Base-by-base conservation (phyloP, 768 basidiomycete genomes). In the Mycena vitilis region DNA sequence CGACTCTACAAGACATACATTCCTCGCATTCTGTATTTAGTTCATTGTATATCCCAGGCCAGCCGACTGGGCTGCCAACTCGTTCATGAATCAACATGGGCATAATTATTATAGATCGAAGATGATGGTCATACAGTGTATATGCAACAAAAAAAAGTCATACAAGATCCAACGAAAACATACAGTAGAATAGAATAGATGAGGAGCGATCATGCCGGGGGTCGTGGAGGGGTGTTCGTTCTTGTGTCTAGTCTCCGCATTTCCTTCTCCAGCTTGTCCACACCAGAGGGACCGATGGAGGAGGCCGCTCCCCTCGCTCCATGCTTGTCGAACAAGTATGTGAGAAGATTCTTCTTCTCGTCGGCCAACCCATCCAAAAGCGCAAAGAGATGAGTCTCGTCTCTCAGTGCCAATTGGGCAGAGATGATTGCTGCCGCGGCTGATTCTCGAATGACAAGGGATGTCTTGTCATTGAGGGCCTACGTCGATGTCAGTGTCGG, bases 291-390 rank as follows among this genome's bases (percentile, higher is more conserved):
- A 11, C 81, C 80, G 45, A 76, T 76, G 5, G 76, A 77, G 34
- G 74, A 75, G 15, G 75, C 76, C 58, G 77, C 72, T 51, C 87
- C 92, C 23, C 94, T 84, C 12, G 87, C 92, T 38, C 90, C 90
- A 73, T 95, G 92, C 77, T 95, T 95, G 77, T 95, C 94, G 71
- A 96, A 96, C 64, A 95, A 82, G 72, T 96, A 96, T 2, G 95
- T 94, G 56, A 96, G 82, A 20, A 95, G 82, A 75, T 96, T 95
- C 84, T 95, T 95, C 84, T 95, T 94, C 73, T 94, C 93, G 68
- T 94, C 91, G n/a, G 93, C 89, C 48, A 96, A 83, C 7, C 91
- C 92, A 65, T 94, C 92, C 52, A 96, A 81, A 20, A 96, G 86
- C 44, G 88, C 82, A 73, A 96, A 96, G 1, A 96, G 82, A 71